Conservation (phyloP, 2,329 filamentous ascomycete species). For the Colletotrichum sp. region DNA sequence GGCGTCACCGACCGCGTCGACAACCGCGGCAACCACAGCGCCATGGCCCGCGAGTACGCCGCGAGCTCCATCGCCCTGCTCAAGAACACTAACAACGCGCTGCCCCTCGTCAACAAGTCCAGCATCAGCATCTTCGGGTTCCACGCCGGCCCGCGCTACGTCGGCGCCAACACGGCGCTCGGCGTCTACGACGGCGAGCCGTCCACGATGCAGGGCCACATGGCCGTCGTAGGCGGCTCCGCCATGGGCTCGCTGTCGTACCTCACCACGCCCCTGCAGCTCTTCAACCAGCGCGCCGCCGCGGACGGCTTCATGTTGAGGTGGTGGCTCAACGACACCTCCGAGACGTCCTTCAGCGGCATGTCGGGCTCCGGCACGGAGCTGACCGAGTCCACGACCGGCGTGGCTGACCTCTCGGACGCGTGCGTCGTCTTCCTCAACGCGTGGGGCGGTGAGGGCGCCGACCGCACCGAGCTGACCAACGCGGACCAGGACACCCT, state of each 20-base stretch:
- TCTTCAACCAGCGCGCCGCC: conserved; percentile 67
- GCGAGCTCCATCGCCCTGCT: conserved; percentile 70
- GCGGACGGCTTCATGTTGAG: conserved; percentile 71
- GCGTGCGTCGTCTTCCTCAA: conserved; percentile 66
- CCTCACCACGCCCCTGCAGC: conserved; percentile 59
- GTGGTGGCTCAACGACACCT: conserved; percentile 60
- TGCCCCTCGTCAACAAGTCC: conserved; percentile 61
- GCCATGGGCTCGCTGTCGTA: conserved; percentile 45
- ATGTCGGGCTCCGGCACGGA: conserved; percentile 55
- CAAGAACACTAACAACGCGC: conserved; percentile 69
- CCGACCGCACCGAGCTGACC: neutral
- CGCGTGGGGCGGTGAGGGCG: neutral
- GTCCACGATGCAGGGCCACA: conserved; percentile 44
- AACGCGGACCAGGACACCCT: neutral
- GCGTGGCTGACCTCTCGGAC: conserved; percentile 54
- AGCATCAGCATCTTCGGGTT: conserved; percentile 5
- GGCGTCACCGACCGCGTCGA: conserved; percentile 61
- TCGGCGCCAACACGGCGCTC: conserved; percentile 65
- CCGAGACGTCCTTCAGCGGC: conserved; percentile 61
- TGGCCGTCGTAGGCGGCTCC: conserved; percentile 39
- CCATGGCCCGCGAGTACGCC: conserved; percentile 50
- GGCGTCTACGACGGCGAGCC: conserved; percentile 50
- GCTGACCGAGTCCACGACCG: conserved; percentile 32
- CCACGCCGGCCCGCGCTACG: conserved; percentile 52
- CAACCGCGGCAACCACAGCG: conserved; percentile 57